A percentile compares a stretch with the other conserved stretches of the same genome.
These are phyloP conservation scores for Colletotrichum australisinense DNA, from an alignment of 2,329 filamentous ascomycete genomes.

Conservation along the genomic window DNA sequence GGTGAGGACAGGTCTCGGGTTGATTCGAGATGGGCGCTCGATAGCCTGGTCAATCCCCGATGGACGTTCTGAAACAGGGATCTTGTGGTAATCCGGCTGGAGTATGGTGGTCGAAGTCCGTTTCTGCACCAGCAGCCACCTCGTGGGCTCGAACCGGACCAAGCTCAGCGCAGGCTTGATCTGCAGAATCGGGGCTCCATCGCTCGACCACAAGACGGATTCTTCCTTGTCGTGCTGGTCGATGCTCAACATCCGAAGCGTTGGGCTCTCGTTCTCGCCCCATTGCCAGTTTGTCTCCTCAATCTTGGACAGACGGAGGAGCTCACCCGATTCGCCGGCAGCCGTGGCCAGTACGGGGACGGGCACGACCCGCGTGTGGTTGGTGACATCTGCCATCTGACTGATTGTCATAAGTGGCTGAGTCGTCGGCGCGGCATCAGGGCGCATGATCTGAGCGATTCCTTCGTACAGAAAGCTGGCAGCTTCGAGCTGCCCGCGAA, in stretches of 20 bases:
- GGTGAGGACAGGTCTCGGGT: slow-evolving; percentile 64
- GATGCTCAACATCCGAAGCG: slow-evolving; percentile 59
- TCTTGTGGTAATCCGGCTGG: slow-evolving; percentile 59
- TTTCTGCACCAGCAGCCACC: slow-evolving; percentile 67
- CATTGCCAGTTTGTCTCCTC: slow-evolving; percentile 66
- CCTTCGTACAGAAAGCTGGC: slow-evolving; percentile 50
- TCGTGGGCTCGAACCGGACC: slow-evolving; percentile 49
- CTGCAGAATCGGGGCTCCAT: slow-evolving; percentile 60
- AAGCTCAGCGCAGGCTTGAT: slow-evolving; percentile 60
- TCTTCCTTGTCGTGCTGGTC: slow-evolving; percentile 56
- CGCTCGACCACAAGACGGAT: slow-evolving; percentile 65
- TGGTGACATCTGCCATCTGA: slow-evolving; percentile 58
- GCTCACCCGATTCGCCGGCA: slow-evolving; percentile 68
- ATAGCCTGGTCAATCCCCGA: slow-evolving; percentile 33
- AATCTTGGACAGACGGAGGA: slow-evolving; percentile 66
- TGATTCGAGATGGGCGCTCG: slow-evolving; percentile 60
- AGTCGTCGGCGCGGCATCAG: slow-evolving; percentile 39
- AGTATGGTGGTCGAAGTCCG: slow-evolving; percentile 62
- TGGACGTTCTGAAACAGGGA: slow-evolving; percentile 44
- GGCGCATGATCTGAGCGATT: slow-evolving; percentile 43
- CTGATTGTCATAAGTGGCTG: slow-evolving; percentile 65
- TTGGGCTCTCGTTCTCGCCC: slow-evolving; percentile 56
- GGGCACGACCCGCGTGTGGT: slow-evolving; percentile 39
- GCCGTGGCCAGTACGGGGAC: slow-evolving; percentile 58
- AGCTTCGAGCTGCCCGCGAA: slow-evolving; percentile 50